Base-by-base conservation (phyloP, 2,329 filamentous ascomycete species). In the Xylaria digitata region DNA sequence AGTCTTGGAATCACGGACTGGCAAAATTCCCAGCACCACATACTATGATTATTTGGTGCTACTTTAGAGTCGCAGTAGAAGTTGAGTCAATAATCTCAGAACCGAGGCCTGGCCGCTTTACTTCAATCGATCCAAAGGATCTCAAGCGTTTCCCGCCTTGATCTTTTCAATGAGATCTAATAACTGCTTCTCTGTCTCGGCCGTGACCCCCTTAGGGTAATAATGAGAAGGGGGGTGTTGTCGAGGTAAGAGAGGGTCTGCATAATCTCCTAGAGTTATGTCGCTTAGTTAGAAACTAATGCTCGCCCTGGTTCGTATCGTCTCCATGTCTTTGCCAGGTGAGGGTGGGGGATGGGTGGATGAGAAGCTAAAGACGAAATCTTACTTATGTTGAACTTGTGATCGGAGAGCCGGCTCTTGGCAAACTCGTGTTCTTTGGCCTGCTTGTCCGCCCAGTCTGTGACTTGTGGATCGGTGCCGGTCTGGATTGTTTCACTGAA, bases 331-430 rank as follows among this genome's bases (percentile, higher is more conserved):
- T 19, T 34, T 19, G 49, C 7, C 19, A 8, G 52, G 54, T 54
- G 34, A 57, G 21, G 37, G 45, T 21, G 48, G 32, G 26, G 26
- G 5, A 26, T 5, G 26, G 26, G 5, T 2, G 40, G 30, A 23
- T 5, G 15, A 50, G 19, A 11, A n/a, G 54, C 17, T 15, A 21
- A 40, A 26, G 42, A 30, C 48, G 42, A 42, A 26, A 21, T 43
- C 81, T 71, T 75, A 86, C 85, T 77, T 6, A 81, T 79, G 61
- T 80, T 82, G 71, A 86, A 86, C 9, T 79, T 78, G 49, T 80
- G 78, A 67, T 87, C 84, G 0, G 76, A 64, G 0, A 87, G 78
- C 21, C 74, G 80, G 1, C 76, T 63, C 49, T 78, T 81, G 9
- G 76, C 72, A 4, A 68, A 60, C 4, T 85, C 81, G 45, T 75